Evolutionary conservation across 805 yeast genomes (phyloP), one percentile per base, ranked within the genome.

Genomic region (Ogataea siamensis): DNA sequence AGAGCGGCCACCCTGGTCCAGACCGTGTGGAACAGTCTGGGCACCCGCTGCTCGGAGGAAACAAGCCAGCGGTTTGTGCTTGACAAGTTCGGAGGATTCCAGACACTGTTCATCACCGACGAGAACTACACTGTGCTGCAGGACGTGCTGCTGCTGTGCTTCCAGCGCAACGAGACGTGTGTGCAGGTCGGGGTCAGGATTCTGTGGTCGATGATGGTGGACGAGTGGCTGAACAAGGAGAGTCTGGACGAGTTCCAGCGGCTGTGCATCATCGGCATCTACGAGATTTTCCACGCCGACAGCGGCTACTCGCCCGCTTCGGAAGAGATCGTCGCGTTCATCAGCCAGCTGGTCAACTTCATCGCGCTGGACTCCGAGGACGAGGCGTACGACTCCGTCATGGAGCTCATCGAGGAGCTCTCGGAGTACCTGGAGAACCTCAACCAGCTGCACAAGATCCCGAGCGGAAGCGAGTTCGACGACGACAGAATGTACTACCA

Each of bases 401-500:
- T 70, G 42, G 64, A 64, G 25, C 75, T 78, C 39, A 67, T 82
- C 37, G 70, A 69, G 40, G 76, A 73, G 28, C 50, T 85, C 25
- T 60, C 76, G 17, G 80, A 77, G 16, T 84, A 85, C 60, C 62
- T 86, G 41, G 76, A 71, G 37, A 76, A 78, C 11, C 69, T 84
- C 53, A 71, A 76, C 44, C 87, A 84, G 51, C 73, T 83, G 50
- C 75, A 75, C 50, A 73, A 75, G 41, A 87, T 87, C 40, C 96
- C 96, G 10, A 73, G 71, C 32, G 88, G 88, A 13, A 80, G 80
- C 28, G 95, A 87, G 53, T 88, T 83, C 60, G 91, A 84, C 51
- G 91, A 85, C 57, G 96, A 87, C 60, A 70, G 95, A 53, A 80
- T 88, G 5, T 83, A 84, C 73, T 84, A 83, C 56, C 77, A 78